Conservation (phyloP, 139 green algal species). For the Zygnema cylindricum region DNA sequence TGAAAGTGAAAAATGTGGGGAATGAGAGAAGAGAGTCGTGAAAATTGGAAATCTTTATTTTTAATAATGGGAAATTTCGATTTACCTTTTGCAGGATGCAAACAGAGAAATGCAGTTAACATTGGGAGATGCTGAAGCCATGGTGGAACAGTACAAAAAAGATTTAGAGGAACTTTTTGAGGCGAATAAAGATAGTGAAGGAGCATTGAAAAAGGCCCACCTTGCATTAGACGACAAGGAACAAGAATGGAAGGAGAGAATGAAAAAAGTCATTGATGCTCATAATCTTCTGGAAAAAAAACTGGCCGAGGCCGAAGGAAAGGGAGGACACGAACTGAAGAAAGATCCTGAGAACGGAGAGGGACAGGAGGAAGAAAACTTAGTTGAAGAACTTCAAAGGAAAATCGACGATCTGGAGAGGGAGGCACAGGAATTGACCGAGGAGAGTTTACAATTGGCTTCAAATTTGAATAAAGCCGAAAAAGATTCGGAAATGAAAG, state of each 20-base stretch:
- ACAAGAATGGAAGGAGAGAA: slow-evolving; percentile 37
- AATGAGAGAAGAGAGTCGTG: neutral
- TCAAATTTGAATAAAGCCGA: slow-evolving; percentile 22
- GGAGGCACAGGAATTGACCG: slow-evolving; percentile 47
- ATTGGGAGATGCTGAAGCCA: neutral
- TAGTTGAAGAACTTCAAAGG: slow-evolving; percentile 24
- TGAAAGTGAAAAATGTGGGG: neutral
- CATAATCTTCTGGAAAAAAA: slow-evolving; percentile 26
- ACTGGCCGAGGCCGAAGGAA: slow-evolving; percentile 7
- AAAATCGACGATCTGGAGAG: slow-evolving; percentile 52
- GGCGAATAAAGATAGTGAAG: slow-evolving; percentile 26
- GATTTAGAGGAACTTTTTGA: slow-evolving; percentile 52
- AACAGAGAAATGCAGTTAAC: slow-evolving; percentile 13
- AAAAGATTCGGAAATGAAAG: slow-evolving; percentile 42
- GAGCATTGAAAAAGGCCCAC: slow-evolving; percentile 7
- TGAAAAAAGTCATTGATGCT: slow-evolving; percentile 11
- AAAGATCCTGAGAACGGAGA: slow-evolving; percentile 16
- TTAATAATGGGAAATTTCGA: slow-evolving; percentile 4
- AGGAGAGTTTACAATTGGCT: slow-evolving; percentile 42
- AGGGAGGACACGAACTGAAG: neutral
- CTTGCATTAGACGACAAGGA: slow-evolving; percentile 30
- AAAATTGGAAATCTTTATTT: neutral
- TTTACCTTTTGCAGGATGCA: neutral
- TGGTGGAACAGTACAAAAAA: slow-evolving; percentile 39
- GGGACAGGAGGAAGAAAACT: neutral